Base-by-base conservation (phyloP, 1,139 yeast species). In the Geotrichum europaeum region DNA sequence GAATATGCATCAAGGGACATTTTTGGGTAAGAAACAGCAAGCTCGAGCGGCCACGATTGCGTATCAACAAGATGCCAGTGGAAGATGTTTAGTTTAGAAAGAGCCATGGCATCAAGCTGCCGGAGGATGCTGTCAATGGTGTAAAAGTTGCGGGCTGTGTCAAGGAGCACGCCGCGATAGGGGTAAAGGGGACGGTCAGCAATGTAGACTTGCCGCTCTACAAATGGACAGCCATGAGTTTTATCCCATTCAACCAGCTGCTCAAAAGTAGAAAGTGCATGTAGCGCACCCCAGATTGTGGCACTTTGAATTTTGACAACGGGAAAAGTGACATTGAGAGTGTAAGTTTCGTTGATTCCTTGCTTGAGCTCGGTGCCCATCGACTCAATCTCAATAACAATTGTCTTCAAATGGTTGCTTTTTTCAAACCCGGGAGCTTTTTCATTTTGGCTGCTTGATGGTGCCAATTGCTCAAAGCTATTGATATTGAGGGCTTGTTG, bases 1-100 rank as follows among this genome's bases (percentile, higher is more conserved):
- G 80, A 73, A 66, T 76, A 80, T 10, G 83, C 81, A 66, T 77
- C 83, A n/a, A 69, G 61, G 13, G 71, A 69, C 81, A 79, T 78
- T 54, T 77, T 72, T 0, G 83, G 83, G 62, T 71, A 76, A 0
- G 71, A 59, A 20, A 69, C 64, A 50, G 79, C 64, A 12, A 60
- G 25, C 53, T 72, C 72, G 20, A 80, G 28, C 0, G 84, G 82
- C 83, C 83, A 80, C 40, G 81, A 76, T 62, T 78, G 81, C 9
- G 81, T 64, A 64, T 80, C 84, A 10, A 71, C 73, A 24, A 79
- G 64, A 65, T 80, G 84, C 81, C 81, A 79, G 64, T 80, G 84
- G 53, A 80, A 72, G 1, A 74, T 70, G 64, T 80, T 80, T 70
- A 80, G 66, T 67, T 80, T 80, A 9, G 75, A 62, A 53, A 77